Percentiles rank a stretch among this genome's conserved stretches.
Conservation (phyloP, 176 grass and related monocot species). For the Rhynchospora pubera region DNA sequence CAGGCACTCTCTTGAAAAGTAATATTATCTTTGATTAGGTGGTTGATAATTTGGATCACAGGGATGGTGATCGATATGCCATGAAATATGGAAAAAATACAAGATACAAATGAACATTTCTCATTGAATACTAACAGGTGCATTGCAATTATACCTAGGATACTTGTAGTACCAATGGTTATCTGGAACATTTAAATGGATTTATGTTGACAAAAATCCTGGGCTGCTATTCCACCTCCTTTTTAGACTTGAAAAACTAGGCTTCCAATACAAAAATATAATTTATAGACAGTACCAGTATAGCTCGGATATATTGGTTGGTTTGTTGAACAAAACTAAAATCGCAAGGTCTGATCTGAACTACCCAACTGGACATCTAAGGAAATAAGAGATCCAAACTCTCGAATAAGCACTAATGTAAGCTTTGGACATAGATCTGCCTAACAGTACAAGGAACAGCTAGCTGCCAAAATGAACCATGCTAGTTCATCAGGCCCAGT, state of each 20-base stretch:
- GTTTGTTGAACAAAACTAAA: not conserved
- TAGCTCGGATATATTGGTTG: not conserved
- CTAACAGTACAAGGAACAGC: not conserved
- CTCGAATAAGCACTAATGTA: not conserved
- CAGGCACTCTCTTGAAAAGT: slow-evolving; percentile 91
- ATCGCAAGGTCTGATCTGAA: not conserved
- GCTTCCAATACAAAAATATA: slow-evolving; percentile 1
- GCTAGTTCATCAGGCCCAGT: not conserved
- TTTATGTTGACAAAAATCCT: not conserved
- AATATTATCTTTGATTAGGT: slow-evolving; percentile 72
- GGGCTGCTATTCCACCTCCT: not conserved
- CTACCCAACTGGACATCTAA: not conserved
- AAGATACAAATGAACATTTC: not conserved
- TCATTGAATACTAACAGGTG: slow-evolving; percentile 1
- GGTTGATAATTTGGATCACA: slow-evolving; percentile 88
- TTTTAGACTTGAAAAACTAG: not conserved
- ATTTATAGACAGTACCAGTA: not conserved
- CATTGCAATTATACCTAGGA: slow-evolving; percentile 15
- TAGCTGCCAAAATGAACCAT: not conserved
- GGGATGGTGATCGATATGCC: slow-evolving; percentile 80
- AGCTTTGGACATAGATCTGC: not conserved
- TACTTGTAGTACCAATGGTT: slow-evolving; percentile 2
- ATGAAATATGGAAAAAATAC: slow-evolving; percentile 6
- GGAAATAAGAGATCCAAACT: too few species aligned
- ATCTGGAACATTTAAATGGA: not conserved